Evolutionary conservation across 73 alveolate species (phyloP).

Genomic region (Blepharisma stoltei): DNA sequence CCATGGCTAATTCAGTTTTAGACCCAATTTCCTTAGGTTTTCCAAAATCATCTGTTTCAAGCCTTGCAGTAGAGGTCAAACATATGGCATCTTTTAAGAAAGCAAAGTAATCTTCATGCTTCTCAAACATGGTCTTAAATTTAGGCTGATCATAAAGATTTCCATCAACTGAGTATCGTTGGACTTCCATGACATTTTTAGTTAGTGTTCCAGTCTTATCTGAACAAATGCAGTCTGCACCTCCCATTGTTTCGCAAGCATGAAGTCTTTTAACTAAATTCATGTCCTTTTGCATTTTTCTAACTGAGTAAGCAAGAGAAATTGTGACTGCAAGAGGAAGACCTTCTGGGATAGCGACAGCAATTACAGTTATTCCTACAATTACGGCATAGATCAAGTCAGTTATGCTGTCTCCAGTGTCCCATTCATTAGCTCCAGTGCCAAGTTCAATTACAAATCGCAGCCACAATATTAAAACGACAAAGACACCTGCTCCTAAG

Average conservation of each 20-base stretch:
- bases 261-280: conserved; percentile 80
- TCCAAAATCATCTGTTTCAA: conserved; percentile 23
- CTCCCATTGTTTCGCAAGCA: conserved; percentile 94
- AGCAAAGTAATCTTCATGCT: conserved; percentile 6
- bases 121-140: conserved; percentile 6
- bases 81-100: conserved; percentile 27
- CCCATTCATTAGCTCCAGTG: conserved; percentile 23
- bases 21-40: conserved; percentile 57
- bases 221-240: conserved; percentile 84
- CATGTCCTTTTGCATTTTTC: conserved; percentile 81
- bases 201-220: conserved; percentile 95
- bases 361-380: conserved; percentile 82
- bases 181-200: conserved; percentile 77
- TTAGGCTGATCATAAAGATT: background rate
- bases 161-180: conserved; percentile 32
- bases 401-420: conserved; percentile 28
- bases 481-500: conserved; percentile 34
- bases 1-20: conserved; percentile 77
- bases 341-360: conserved; percentile 96
- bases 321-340: conserved; percentile 92
- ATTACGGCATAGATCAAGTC: conserved; percentile 50
- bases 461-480: conserved; percentile 66
- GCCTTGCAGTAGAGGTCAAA: conserved; percentile 32
- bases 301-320: conserved; percentile 84
- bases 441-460: conserved; percentile 68